Evolutionary conservation across 306 rosid genomes (phyloP).

Genomic region (Purshia tridentata): DNA sequence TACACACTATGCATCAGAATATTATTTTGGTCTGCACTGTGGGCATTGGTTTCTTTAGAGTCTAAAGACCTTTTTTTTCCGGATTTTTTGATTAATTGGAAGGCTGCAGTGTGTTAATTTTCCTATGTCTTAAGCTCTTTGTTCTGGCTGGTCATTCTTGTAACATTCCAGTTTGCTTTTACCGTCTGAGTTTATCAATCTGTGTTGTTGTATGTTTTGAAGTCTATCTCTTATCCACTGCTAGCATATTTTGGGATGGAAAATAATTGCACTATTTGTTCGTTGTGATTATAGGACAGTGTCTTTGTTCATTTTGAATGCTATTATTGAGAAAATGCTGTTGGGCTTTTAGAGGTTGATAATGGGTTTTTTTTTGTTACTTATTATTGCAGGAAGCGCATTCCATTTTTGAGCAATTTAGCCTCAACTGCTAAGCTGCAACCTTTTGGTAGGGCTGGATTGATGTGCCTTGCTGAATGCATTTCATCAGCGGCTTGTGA

Average conservation of each 20-base stretch:
- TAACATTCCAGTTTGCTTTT: no score
- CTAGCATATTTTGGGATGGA: not conserved
- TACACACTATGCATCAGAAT: no score
- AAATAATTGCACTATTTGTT: not conserved
- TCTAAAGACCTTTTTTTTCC: not conserved
- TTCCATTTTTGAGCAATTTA: slow-evolving; percentile 65
- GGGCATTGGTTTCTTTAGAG: not conserved
- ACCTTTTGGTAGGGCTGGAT: slow-evolving; percentile 85
- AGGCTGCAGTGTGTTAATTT: no score
- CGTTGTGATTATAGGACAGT: not conserved
- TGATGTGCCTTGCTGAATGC: slow-evolving; percentile 88
- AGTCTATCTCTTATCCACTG: no score
- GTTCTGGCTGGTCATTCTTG: no score
- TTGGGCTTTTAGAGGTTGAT: slow-evolving; percentile 1
- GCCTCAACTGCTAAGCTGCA: slow-evolving; percentile 66
- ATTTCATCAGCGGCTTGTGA: slow-evolving; percentile 69
- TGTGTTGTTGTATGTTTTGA: no score
- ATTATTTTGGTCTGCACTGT: no score
- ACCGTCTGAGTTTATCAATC: no score
- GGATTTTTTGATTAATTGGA: no score
- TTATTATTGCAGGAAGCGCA: slow-evolving; percentile 50
- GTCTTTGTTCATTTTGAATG: not conserved
- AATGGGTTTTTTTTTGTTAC: slow-evolving; percentile 12
- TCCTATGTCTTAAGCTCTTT: no score
- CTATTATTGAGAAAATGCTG: not conserved